Evolutionary conservation across 2,329 filamentous ascomycete genomes (phyloP).

Genomic region (Microdochium nivale): DNA sequence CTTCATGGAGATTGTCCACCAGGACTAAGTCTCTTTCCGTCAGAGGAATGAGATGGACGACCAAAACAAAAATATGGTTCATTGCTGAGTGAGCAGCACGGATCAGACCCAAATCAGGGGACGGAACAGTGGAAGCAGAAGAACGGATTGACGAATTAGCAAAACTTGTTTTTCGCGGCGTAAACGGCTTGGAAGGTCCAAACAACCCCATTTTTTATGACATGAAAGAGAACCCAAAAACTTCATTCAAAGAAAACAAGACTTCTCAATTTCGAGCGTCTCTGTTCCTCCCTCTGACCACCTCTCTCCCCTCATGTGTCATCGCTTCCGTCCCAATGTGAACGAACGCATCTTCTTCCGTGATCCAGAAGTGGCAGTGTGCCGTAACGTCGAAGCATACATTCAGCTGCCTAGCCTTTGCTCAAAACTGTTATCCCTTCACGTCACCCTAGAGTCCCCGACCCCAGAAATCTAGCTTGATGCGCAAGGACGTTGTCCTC

Average conservation of each 20-base stretch:
- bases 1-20: constrained; percentile 19
- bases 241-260: constrained; percentile 11
- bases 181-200: background rate
- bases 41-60: background rate
- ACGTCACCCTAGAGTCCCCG: too few relatives aligned
- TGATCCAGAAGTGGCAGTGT: too few relatives aligned
- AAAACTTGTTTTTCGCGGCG: background rate
- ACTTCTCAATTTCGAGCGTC: constrained; percentile 15
- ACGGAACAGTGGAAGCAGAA: background rate
- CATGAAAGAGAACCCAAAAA: background rate
- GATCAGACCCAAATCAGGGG: background rate
- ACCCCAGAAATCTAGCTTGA: too few relatives aligned
- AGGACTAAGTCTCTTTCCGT: constrained; percentile 13
- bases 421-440: too few relatives aligned
- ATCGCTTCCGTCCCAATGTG: background rate
- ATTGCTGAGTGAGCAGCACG: constrained; percentile 23
- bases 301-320: background rate
- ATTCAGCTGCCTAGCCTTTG: too few relatives aligned
- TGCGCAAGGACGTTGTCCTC: too few relatives aligned
- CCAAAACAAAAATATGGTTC: constrained; percentile 4
- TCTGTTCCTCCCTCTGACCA: background rate
- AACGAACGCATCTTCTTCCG: background rate
- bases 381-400: too few relatives aligned
- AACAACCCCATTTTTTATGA: constrained; percentile 9
- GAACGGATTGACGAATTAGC: background rate